Evolutionary conservation across 1,284 basidiomycete genomes (phyloP).

Genomic region (Cryptococcus amylolentus): DNA sequence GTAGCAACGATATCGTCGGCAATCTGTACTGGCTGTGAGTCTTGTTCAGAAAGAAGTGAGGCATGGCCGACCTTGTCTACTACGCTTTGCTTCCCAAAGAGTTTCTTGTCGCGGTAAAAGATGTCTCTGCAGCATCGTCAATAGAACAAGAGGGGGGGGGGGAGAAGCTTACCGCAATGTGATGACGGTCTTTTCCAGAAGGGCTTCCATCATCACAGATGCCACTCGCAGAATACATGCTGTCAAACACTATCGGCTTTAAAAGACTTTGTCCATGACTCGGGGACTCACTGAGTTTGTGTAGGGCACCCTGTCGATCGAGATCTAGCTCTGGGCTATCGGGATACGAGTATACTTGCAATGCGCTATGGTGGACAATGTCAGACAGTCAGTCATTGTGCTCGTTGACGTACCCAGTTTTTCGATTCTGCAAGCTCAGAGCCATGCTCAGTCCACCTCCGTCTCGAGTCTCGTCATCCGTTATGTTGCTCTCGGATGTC

Average conservation of each 20-base stretch:
- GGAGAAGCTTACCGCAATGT: slow-evolving; percentile 31
- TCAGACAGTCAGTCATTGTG: not conserved
- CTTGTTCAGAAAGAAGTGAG: not conserved
- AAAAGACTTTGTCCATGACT: not conserved
- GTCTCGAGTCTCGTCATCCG: not conserved
- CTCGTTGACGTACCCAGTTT: slow-evolving; percentile 23
- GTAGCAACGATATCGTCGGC: slow-evolving; percentile 85
- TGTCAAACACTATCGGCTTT: slow-evolving; percentile 7
- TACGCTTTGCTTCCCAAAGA: slow-evolving; percentile 69
- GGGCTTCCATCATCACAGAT: slow-evolving; percentile 33
- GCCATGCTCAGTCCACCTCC: slow-evolving; percentile 8
- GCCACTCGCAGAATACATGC: slow-evolving; percentile 32
- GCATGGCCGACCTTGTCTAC: slow-evolving; percentile 63
- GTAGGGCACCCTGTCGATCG: slow-evolving; percentile 3
- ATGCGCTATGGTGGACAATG: not conserved
- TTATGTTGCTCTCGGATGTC: not conserved
- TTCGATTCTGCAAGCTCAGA: slow-evolving; percentile 19
- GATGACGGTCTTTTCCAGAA: slow-evolving; percentile 23
- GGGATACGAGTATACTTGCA: slow-evolving; percentile 27
- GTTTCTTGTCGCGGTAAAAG: slow-evolving; percentile 72
- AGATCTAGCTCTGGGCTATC: slow-evolving; percentile 11
- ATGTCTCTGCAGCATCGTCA: slow-evolving; percentile 61
- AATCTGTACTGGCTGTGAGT: slow-evolving; percentile 54
- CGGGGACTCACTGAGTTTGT: slow-evolving; percentile 17
- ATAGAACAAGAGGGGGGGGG: not conserved